phyloP scores from a whole-genome alignment of 805 yeast genomes.

The Saturnispora quitensis region DNA sequence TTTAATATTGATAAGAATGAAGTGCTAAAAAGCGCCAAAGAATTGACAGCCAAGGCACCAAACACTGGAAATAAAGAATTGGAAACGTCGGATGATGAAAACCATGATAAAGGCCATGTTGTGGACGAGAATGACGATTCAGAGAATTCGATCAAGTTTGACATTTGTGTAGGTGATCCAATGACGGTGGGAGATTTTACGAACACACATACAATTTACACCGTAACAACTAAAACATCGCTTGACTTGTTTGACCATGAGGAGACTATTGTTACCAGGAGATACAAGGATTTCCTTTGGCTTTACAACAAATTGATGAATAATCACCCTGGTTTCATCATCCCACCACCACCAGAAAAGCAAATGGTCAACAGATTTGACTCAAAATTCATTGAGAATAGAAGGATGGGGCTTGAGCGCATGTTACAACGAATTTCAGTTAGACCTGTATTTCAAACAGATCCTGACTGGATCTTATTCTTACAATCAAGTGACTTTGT shows the following conservation, averaged over 20 bases:
- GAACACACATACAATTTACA: constrained; percentile 79
- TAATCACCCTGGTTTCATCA: constrained; percentile 81
- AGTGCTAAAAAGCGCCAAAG: not conserved
- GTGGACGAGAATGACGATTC: constrained; percentile 1
- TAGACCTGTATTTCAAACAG: constrained; percentile 50
- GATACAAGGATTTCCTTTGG: constrained; percentile 94
- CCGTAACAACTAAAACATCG: constrained; percentile 55
- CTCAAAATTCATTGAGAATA: constrained; percentile 77
- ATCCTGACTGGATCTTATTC: constrained; percentile 70
- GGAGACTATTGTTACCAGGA: constrained; percentile 58
- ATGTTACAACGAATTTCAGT: constrained; percentile 72
- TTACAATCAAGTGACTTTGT: constrained; percentile 64
- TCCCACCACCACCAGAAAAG: constrained; percentile 95
- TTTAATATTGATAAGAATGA: constrained; percentile 31
- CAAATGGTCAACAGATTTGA: constrained; percentile 89
- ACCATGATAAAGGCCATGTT: not conserved
- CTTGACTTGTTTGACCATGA: constrained; percentile 29
- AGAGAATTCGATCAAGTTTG: constrained; percentile 32
- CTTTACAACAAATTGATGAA: constrained; percentile 77
- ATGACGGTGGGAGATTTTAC: constrained; percentile 86
- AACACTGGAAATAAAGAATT: not conserved
- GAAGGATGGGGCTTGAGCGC: constrained; percentile 74
- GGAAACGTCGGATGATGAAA: not conserved
- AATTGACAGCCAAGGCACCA: not conserved
- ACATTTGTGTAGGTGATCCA: constrained; percentile 81